A percentile compares a stretch with the other conserved stretches of the same genome.
Evolutionary conservation across 805 yeast genomes (phyloP).

Genomic region (Schwanniomyces pseudopolymorphus): DNA sequence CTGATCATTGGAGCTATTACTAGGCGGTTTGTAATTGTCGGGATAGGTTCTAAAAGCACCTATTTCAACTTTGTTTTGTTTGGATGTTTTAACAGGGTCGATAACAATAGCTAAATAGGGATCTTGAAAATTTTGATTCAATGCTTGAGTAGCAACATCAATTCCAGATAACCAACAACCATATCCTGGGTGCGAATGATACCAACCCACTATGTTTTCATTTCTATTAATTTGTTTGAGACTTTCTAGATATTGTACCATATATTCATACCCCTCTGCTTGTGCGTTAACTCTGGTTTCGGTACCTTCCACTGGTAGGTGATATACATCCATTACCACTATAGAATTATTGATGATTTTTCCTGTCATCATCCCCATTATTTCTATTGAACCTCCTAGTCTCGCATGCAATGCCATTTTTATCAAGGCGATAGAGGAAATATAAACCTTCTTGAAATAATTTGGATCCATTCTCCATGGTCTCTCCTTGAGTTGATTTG

Average conservation of each 20-base stretch:
- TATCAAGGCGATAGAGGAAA: slow-evolving; percentile 68
- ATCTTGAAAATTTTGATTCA: slow-evolving; percentile 87
- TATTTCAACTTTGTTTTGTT: slow-evolving; percentile 69
- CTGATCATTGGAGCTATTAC: not conserved
- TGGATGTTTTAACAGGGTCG: slow-evolving; percentile 71
- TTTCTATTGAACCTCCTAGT: slow-evolving; percentile 82
- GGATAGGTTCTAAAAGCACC: slow-evolving; percentile 84
- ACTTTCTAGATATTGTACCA: slow-evolving; percentile 76
- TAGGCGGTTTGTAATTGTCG: slow-evolving; percentile 18
- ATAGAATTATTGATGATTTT: slow-evolving; percentile 55
- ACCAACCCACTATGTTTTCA: slow-evolving; percentile 93
- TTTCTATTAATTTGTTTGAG: slow-evolving; percentile 46
- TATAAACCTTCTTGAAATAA: slow-evolving; percentile 59
- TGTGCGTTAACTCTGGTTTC: slow-evolving; percentile 95
- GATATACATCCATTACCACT: slow-evolving; percentile 77
- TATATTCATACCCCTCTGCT: slow-evolving; percentile 90
- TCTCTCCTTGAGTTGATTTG: slow-evolving; percentile 12
- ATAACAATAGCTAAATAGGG: slow-evolving; percentile 88
- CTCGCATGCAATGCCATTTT: slow-evolving; percentile 82
- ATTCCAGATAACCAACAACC: slow-evolving; percentile 96
- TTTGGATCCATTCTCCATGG: slow-evolving; percentile 62
- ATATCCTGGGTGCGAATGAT: slow-evolving; percentile 94
- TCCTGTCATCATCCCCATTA: slow-evolving; percentile 95
- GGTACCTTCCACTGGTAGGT: slow-evolving; percentile 92
- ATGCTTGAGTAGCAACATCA: slow-evolving; percentile 84